Evolutionary conservation across 176 grass and related monocot species (phyloP), one percentile per base, ranked within the genome.

Genomic region (Oropetium thomaeum): DNA sequence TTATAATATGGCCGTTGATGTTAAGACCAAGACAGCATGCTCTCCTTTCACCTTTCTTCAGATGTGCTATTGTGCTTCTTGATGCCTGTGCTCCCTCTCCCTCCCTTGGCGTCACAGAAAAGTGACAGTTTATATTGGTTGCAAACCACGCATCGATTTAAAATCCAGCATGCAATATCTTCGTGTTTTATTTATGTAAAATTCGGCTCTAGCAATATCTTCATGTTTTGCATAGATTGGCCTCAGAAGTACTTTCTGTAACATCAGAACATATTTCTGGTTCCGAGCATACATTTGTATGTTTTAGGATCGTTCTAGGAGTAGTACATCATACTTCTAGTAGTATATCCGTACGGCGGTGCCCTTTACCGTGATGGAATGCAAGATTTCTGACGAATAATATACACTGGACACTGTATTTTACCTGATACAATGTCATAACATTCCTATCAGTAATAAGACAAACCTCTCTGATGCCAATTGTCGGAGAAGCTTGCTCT

Each of bases 1-100:
- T 67, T 67, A 78, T 70, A 68, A 27, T 81, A 65, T 12, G 63
- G 68, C 38, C 74, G 74, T 83, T 79, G 73, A 61, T 82, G 74
- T 61, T 77, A 82, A 38, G 41, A 60, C 60, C 67, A 59, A 68
- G 85, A 44, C 74, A 27, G 25, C 59, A 12, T 44, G 79, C 74
- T 78, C 66, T 25, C 33, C 33, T 66, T 20, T 34, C 43, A 22
- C 20, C 84, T 67, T 66, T 29, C 77, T 75, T 67, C 84, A 75
- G 55, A 14, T 59, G 17, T 61, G 42, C 34, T 55, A 55, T 64
- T 65, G 42, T 70, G 77, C 47, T 58, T 43, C n/a, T 26, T 65
- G 45, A 67, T 68, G 54, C 64, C 12, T 61, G 32, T 14, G n/a
- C 38, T 26, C 4, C 37, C 16, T 43, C 28, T n/a, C n/a, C n/a